Base-by-base conservation (phyloP, 768 basidiomycete species). In the Pleurotus giganteus region DNA sequence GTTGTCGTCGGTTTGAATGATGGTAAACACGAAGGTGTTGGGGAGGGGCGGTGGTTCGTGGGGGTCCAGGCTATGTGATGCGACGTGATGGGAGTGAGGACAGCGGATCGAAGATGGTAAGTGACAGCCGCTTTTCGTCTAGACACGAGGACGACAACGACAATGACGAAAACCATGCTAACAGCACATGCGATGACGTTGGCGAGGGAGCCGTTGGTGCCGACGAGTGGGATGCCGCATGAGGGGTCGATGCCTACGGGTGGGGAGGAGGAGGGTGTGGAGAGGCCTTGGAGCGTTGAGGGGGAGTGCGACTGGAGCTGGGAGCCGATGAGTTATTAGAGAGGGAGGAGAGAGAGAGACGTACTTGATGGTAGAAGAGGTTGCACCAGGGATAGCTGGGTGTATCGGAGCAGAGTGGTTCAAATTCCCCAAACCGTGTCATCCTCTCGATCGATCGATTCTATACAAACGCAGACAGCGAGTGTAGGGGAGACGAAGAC, bases 311-410 rank as follows among this genome's bases (percentile, higher is more conserved):
- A 60, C 34, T 67, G 74, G 7, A 79, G 67, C 81, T 83, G 58
- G 7, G 27, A 42, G 26, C 43, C 47, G n/a, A 73, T 61, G 43
- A 59, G 43, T 32, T 24, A 34, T 55, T 61, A 50, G 55, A 57
- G 57, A 46, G 54, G 12, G n/a, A 42, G 28, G 32, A 61, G 23
- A 55, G 56, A 23, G 49, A n/a, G n/a, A n/a, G n/a, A n/a, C 49
- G 60, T 19, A 93, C 86, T 77, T 96, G 93, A 57, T 82, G 82
- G 73, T 94, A 94, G 74, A 96, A 95, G 61, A 97, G 85, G 67
- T 97, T 97, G 73, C 95, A 98, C 84, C 91, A 90, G 0, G 94
- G 83, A 65, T 96, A 89, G 43, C 88, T 89, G 1, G 91, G 91
- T 8, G 81, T 80, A 39, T 81, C 70, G 37, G 75, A 71, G 68